A percentile compares a stretch with the other conserved stretches of the same genome.
These are phyloP conservation scores for Haplosporangium sp. DNA, from an alignment of 371 early-diverging fungal genomes.

Conservation along the genomic window DNA sequence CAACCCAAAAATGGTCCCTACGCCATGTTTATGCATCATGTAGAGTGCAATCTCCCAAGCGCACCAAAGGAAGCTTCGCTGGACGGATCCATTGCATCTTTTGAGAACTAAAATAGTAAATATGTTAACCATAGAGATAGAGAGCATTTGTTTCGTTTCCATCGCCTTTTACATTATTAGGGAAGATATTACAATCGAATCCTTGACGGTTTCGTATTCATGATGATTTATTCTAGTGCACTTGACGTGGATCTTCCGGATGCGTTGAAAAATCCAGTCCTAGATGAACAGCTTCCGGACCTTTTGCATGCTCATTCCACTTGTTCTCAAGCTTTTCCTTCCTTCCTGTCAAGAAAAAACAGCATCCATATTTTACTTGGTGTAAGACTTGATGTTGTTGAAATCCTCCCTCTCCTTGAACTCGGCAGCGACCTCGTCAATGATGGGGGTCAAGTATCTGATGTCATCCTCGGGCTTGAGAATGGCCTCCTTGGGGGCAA, in stretches of 20 bases:
- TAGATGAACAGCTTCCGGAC: no score
- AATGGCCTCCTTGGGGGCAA: slow-evolving; percentile 80
- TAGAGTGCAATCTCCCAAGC: slow-evolving; percentile 13
- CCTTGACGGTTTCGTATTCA: no score
- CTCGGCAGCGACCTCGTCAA: slow-evolving; percentile 88
- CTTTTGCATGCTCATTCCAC: no score
- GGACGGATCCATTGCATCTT: slow-evolving; percentile 44
- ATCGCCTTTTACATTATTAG: no score
- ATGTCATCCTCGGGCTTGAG: slow-evolving; percentile 83
- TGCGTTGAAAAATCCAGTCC: no score
- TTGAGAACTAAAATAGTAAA: slow-evolving; percentile 24
- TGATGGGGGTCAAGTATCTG: slow-evolving; percentile 87
- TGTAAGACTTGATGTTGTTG: slow-evolving; percentile 46
- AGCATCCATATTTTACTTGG: neutral
- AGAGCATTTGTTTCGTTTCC: no score
- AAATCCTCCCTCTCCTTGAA: slow-evolving; percentile 82
- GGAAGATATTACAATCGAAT: no score
- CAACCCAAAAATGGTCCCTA: slow-evolving; percentile 46
- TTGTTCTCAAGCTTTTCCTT: no score
- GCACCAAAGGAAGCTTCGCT: slow-evolving; percentile 27
- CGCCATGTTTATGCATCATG: slow-evolving; percentile 20
- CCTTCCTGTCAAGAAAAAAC: no score
- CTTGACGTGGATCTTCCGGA: no score
- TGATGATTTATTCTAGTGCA: no score
- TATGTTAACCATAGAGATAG: no score